These are phyloP conservation scores for Fagopyrum homotropicum DNA, from an alignment of 148 eudicot genomes.

Conservation along the genomic window DNA sequence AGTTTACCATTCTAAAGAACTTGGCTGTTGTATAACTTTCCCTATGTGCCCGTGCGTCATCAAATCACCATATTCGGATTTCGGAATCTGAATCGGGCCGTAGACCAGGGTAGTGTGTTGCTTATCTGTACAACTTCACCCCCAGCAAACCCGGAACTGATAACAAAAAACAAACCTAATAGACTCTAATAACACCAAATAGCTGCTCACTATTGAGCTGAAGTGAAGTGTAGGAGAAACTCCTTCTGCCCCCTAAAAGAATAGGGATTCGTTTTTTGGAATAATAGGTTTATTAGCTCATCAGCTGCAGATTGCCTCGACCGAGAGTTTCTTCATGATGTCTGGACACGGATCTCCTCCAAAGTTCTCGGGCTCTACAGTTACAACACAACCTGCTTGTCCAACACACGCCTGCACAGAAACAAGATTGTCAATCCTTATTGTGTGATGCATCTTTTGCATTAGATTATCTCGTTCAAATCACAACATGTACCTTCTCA, in stretches of 20 bases:
- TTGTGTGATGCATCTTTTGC: too few species aligned
- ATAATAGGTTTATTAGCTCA: neutral
- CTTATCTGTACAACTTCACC: conserved; percentile 18
- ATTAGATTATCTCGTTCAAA: too few species aligned
- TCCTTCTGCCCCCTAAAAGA: neutral
- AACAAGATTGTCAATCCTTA: neutral
- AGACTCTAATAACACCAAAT: neutral
- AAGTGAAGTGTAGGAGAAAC: neutral
- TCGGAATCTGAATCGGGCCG: conserved; percentile 5
- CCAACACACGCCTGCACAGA: conserved; percentile 73
- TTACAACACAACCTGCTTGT: conserved; percentile 65
- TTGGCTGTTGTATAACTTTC: neutral
- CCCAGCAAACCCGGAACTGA: conserved; percentile 10
- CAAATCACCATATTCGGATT: neutral
- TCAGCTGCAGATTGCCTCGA: conserved; percentile 85
- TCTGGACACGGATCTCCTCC: conserved; percentile 96
- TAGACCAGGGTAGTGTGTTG: conserved; percentile 13
- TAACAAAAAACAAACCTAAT: neutral
- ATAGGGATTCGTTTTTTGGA: neutral
- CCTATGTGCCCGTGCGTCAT: neutral
- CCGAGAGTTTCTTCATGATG: conserved; percentile 84
- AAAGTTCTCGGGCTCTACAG: conserved; percentile 64
- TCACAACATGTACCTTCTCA: conserved; percentile 38
- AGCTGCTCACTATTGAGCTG: neutral
- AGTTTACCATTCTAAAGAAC: neutral